Evolutionary conservation across 2,329 filamentous ascomycete species (phyloP).

Genomic region (Cladosporium sp.): DNA sequence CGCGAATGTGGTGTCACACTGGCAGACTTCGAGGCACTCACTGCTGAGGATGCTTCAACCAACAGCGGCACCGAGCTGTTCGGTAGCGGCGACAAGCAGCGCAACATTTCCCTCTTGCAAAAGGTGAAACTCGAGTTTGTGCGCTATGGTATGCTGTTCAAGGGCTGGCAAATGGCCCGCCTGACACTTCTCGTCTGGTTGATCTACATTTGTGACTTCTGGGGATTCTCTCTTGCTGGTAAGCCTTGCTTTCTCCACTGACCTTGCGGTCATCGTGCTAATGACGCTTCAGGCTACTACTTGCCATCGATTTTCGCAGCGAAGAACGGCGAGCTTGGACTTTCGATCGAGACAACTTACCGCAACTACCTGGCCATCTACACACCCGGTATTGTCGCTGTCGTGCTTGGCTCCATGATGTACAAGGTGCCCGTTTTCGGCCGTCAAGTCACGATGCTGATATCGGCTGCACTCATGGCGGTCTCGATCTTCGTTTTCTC

Average conservation of each 20-base stretch:
- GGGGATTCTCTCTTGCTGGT: constrained; percentile 53
- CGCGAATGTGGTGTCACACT: constrained; percentile 39
- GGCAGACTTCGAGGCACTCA: constrained; percentile 41
- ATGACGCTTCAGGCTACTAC: constrained; percentile 43
- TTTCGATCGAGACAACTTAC: constrained; percentile 53
- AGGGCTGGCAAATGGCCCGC: constrained; percentile 44
- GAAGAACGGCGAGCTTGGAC: constrained; percentile 52
- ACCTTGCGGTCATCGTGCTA: background rate
- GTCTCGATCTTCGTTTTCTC: constrained; percentile 49
- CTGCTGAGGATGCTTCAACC: constrained; percentile 35
- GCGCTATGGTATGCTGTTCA: constrained; percentile 51
- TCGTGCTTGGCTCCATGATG: constrained; percentile 53
- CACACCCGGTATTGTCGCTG: constrained; percentile 54
- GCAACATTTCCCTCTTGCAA: constrained; percentile 31
- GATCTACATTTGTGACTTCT: constrained; percentile 55
- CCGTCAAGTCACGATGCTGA: constrained; percentile 49
- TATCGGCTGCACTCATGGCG: constrained; percentile 48
- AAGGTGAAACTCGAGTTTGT: constrained; percentile 45
- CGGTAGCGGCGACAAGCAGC: constrained; percentile 38
- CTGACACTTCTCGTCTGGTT: constrained; percentile 54
- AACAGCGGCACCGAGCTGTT: constrained; percentile 35
- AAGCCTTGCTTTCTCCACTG: constrained; percentile 8
- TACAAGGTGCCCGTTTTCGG: constrained; percentile 50
- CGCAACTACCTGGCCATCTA: constrained; percentile 59
- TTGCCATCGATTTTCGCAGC: constrained; percentile 54